Evolutionary conservation across 2,329 filamentous ascomycete species (phyloP), one percentile per base, ranked within the genome.

Genomic region (Xylaria sp.): DNA sequence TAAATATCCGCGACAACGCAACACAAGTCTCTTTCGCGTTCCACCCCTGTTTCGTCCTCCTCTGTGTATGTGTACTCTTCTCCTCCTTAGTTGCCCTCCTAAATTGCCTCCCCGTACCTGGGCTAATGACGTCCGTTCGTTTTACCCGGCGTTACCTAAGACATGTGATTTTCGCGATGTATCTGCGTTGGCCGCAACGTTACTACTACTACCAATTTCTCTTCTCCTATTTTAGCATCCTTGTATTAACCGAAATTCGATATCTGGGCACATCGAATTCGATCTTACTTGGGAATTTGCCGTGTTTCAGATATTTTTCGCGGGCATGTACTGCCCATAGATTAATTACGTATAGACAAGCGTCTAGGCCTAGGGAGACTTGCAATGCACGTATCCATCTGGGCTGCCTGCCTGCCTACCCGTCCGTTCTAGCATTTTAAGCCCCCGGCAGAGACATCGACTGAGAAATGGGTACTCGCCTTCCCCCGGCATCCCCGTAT

Each of bases 1-100:
- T 60, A 68, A 70, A 68, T 57, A 53, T 55, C 68, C 65, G 68
- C 65, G 32, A 55, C 39, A 30, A 65, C 53, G 67, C 51, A 65
- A 34, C 58, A 56, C 48, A 64, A 24, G 39, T 56, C 47, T 61
- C 58, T 54, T 63, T 65, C 47, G 55, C 51, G 24, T 50, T 48
- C 32, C 58, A 12, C 42, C 17, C 47, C 27, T 54, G 50, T 60
- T 56, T 58, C 59, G 36, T 61, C 45, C 48, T n/a, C 56, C 39
- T 60, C 54, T 61, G 53, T 68, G 65, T 60, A 39, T 34, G 45
- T 67, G 64, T 61, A 34, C 55, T 8, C 32, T 58, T 39, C 7
- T 36, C 58, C 32, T 4, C 58, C 32, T 4, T 24, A 47, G 27
- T 21, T 50, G 19, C 27, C 30, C 30, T 51, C 17, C 47, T 65